phyloP scores from a whole-genome alignment of 2,329 filamentous ascomycete species.

The Paecilomyces niveus region DNA sequence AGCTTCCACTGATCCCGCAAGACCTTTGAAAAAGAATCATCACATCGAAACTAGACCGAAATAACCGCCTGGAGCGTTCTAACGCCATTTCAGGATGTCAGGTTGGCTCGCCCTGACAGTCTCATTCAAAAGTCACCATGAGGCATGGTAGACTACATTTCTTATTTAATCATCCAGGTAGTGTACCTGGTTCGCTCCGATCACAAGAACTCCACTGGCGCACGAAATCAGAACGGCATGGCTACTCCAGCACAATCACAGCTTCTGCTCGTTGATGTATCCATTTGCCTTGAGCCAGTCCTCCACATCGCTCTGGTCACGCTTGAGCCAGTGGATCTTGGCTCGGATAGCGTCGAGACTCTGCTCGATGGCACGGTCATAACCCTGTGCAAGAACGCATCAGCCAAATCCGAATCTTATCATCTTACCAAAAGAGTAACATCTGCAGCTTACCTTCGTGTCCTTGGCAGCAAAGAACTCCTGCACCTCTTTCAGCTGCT shows the following conservation, averaged over 20 bases:
- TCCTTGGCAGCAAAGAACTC: constrained; percentile 75
- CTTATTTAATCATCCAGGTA: no score
- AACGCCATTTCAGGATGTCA: no score
- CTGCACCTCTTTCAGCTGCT: constrained; percentile 69
- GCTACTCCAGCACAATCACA: constrained; percentile 11
- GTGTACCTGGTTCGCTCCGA: no score
- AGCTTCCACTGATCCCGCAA: no score
- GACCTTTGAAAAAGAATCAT: background rate
- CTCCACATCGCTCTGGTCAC: constrained; percentile 72
- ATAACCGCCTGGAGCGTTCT: no score
- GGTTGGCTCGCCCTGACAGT: no score
- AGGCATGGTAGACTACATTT: no score
- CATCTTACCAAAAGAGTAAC: background rate
- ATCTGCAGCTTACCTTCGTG: constrained; percentile 55
- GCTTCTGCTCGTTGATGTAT: constrained; percentile 42
- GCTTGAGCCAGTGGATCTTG: constrained; percentile 73
- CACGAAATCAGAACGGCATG: background rate
- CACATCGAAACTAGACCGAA: background rate
- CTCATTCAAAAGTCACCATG: no score
- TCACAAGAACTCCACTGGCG: background rate
- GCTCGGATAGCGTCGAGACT: constrained; percentile 76
- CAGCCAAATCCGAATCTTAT: background rate
- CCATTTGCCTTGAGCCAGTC: constrained; percentile 61
- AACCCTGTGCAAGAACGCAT: constrained; percentile 45
- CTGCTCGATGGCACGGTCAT: constrained; percentile 83